These are phyloP conservation scores for Theobroma cacao DNA, from an alignment of 345 rosid genomes.

Conservation along the genomic window DNA sequence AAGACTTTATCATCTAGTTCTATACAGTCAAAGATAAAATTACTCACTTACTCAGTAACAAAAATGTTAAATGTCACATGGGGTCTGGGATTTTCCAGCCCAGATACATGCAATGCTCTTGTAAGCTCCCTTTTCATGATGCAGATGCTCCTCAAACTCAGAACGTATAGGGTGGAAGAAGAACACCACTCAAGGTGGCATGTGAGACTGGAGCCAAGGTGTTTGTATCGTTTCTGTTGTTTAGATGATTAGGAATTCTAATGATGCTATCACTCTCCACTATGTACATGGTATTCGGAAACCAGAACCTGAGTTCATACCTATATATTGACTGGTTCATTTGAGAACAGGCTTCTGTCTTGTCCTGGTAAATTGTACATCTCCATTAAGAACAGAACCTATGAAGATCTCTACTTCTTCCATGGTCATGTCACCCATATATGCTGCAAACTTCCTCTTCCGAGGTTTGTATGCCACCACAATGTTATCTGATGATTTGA, in stretches of 20 bases:
- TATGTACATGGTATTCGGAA: slow-evolving; percentile 6
- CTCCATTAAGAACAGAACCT: slow-evolving; percentile 74
- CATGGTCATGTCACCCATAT: slow-evolving; percentile 35
- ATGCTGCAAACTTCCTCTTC: slow-evolving; percentile 57
- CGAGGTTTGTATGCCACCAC: slow-evolving; percentile 80
- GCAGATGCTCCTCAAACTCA: background rate
- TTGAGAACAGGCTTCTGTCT: slow-evolving; percentile 56
- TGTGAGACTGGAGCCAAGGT: background rate
- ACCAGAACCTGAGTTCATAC: background rate
- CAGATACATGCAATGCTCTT: background rate
- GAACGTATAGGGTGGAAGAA: background rate
- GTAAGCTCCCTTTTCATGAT: background rate
- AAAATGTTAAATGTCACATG: background rate
- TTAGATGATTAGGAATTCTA: background rate
- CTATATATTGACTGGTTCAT: slow-evolving; percentile 7
- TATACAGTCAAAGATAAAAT: background rate
- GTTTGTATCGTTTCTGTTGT: background rate
- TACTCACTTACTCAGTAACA: background rate
- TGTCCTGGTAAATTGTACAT: slow-evolving; percentile 51
- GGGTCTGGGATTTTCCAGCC: background rate
- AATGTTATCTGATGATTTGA: slow-evolving; percentile 44
- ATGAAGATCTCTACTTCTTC: slow-evolving; percentile 73
- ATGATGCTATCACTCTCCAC: background rate
- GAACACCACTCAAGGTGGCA: no score
- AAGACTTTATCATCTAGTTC: background rate